phyloP scores from a whole-genome alignment of 2,329 filamentous ascomycete genomes.

The Neofusicoccum laricinum region DNA sequence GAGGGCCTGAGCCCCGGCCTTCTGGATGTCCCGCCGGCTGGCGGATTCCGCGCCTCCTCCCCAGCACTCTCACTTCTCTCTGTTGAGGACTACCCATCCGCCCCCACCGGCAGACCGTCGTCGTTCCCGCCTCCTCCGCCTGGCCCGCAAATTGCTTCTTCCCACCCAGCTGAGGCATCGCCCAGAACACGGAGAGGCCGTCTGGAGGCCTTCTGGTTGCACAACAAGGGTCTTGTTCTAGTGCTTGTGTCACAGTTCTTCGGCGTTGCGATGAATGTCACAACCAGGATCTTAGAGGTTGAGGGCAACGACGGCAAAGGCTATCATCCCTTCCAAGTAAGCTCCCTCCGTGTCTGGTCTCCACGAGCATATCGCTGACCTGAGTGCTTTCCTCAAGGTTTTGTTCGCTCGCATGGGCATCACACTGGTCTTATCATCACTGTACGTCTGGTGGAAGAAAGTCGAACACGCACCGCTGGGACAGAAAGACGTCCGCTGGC shows the following conservation, averaged over 20 bases:
- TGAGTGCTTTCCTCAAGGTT: slow-evolving; percentile 45
- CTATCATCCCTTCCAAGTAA: slow-evolving; percentile 74
- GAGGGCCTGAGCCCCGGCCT: neutral
- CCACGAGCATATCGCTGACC: neutral
- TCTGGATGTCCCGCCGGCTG: neutral
- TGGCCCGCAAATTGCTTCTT: neutral
- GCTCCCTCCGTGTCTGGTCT: too few relatives aligned
- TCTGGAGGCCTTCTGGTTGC: slow-evolving; percentile 50
- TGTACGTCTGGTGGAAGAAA: slow-evolving; percentile 71
- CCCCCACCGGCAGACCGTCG: neutral
- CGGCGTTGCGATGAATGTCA: slow-evolving; percentile 80
- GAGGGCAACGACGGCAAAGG: slow-evolving; percentile 61
- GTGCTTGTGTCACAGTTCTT: slow-evolving; percentile 78
- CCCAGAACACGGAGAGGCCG: neutral
- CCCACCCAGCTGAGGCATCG: neutral
- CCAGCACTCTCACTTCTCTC: neutral
- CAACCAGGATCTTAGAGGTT: slow-evolving; percentile 70
- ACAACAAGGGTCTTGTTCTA: slow-evolving; percentile 69
- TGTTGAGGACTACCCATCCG: slow-evolving; percentile 1
- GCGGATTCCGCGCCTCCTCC: neutral
- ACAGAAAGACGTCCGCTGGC: slow-evolving; percentile 59
- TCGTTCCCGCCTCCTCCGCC: neutral
- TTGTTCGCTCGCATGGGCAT: slow-evolving; percentile 77
- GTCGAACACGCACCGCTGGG: slow-evolving; percentile 72
- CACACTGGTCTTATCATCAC: slow-evolving; percentile 63